Evolutionary conservation across 2,329 filamentous ascomycete genomes (phyloP).

Genomic region (Aspergillus clavatus): DNA sequence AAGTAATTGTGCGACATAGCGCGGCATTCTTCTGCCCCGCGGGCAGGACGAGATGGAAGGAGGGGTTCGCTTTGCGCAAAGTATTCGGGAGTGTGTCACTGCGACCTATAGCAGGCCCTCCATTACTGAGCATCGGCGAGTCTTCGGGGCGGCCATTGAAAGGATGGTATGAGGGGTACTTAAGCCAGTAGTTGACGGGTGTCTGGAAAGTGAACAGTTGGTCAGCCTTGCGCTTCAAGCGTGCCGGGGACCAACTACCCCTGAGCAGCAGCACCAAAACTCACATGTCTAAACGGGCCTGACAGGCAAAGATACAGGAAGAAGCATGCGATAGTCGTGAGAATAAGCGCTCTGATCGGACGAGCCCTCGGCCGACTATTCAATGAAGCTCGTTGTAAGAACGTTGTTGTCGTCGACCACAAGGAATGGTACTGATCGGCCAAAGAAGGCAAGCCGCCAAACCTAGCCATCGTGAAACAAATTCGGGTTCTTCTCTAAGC

Average conservation of each 20-base stretch:
- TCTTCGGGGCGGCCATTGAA: slow-evolving; percentile 29
- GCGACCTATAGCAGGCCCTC: slow-evolving; percentile 13
- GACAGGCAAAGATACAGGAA: slow-evolving; percentile 21
- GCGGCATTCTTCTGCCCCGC: slow-evolving; percentile 44
- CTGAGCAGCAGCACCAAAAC: slow-evolving; percentile 2
- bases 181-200: slow-evolving; percentile 28
- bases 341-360: slow-evolving; percentile 20
- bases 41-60: slow-evolving; percentile 54
- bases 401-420: slow-evolving; percentile 15
- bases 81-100: slow-evolving; percentile 29
- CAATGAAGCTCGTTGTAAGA: slow-evolving; percentile 21
- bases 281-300: slow-evolving; percentile 17
- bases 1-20: slow-evolving; percentile 55
- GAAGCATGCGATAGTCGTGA: slow-evolving; percentile 18
- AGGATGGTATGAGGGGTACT: slow-evolving; percentile 31
- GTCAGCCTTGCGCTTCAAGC: slow-evolving; percentile 2
- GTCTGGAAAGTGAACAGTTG: slow-evolving; percentile 12
- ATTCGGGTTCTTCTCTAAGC: background rate
- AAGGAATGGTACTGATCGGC: slow-evolving; percentile 22
- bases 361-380: slow-evolving; percentile 25
- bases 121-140: slow-evolving; percentile 23
- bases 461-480: slow-evolving; percentile 21
- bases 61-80: slow-evolving; percentile 33
- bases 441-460: slow-evolving; percentile 21
- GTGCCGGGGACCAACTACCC: background rate